Conservation (phyloP, 305 asterid species). For the Solanum chacoense region DNA sequence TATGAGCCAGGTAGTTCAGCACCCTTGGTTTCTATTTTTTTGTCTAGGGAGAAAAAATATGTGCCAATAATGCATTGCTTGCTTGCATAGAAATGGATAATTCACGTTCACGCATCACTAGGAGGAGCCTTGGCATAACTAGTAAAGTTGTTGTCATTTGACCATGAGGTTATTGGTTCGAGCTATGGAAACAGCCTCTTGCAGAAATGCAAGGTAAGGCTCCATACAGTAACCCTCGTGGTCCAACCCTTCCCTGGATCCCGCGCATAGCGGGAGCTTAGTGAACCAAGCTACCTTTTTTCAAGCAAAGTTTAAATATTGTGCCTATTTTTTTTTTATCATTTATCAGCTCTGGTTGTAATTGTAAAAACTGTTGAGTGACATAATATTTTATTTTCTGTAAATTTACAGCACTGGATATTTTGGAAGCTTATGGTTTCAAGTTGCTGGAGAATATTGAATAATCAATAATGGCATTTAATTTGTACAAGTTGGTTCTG, state of each 20-base stretch:
- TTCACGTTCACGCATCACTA: neutral
- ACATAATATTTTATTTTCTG: neutral
- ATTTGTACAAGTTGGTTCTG: neutral
- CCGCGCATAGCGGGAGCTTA: neutral
- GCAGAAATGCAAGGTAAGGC: neutral
- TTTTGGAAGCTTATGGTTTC: constrained; percentile 72
- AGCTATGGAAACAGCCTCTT: neutral
- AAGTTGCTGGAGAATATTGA: constrained; percentile 66
- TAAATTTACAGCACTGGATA: constrained; percentile 53
- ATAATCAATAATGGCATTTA: constrained; percentile 1
- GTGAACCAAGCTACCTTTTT: neutral
- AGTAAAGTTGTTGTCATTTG: neutral
- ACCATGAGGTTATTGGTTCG: neutral
- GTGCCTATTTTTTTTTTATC: neutral
- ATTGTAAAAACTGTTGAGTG: neutral
- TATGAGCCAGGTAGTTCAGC: constrained; percentile 57
- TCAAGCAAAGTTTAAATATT: neutral
- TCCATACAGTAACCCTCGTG: neutral
- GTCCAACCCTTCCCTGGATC: neutral
- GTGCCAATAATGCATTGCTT: neutral
- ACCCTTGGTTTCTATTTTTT: neutral
- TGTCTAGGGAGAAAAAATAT: neutral
- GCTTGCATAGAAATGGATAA: neutral
- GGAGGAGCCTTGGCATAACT: neutral
- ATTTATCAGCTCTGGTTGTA: neutral